Percentiles rank a stretch among this genome's conserved stretches.
phyloP scores from a whole-genome alignment of 2,329 filamentous ascomycete genomes.

The Trichoderma sp. region DNA sequence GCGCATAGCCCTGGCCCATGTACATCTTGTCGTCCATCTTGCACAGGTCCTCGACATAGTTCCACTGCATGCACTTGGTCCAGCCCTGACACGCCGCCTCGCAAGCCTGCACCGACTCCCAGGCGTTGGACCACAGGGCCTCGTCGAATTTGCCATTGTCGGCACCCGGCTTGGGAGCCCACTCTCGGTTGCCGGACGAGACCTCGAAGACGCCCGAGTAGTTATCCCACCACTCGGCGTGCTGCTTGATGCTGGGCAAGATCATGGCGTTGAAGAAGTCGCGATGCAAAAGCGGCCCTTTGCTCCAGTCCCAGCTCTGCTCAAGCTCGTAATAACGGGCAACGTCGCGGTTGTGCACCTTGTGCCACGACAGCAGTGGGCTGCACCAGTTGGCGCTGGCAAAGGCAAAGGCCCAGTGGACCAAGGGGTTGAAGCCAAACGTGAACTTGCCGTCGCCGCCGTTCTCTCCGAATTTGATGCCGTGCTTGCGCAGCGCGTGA shows the following conservation, averaged over 20 bases:
- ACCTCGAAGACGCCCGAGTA: constrained; percentile 32
- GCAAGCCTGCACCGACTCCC: constrained; percentile 33
- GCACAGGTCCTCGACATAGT: constrained; percentile 34
- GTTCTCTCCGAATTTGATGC: constrained; percentile 35
- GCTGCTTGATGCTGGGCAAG: constrained; percentile 30
- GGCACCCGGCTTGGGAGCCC: constrained; percentile 26
- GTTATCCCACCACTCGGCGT: constrained; percentile 35
- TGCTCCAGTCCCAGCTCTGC: constrained; percentile 34
- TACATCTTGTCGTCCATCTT: constrained; percentile 35
- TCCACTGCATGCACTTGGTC: constrained; percentile 33
- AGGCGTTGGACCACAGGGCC: constrained; percentile 31
- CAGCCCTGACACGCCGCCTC: constrained; percentile 33
- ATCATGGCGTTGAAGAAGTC: constrained; percentile 34
- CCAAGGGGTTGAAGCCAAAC: constrained; percentile 35
- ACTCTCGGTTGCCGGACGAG: constrained; percentile 32
- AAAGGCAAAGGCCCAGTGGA: constrained; percentile 35
- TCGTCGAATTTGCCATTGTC: constrained; percentile 28
- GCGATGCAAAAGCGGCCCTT: constrained; percentile 31
- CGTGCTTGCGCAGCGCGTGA: constrained; percentile 31
- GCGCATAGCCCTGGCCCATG: constrained; percentile 34
- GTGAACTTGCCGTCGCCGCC: constrained; percentile 35
- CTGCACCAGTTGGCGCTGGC: constrained; percentile 34
- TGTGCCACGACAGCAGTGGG: constrained; percentile 36
- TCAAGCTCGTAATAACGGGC: constrained; percentile 34
- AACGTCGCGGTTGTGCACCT: constrained; percentile 35